Base-by-base conservation (phyloP, 2,329 filamentous ascomycete genomes). In the Aspergillus proliferans region DNA sequence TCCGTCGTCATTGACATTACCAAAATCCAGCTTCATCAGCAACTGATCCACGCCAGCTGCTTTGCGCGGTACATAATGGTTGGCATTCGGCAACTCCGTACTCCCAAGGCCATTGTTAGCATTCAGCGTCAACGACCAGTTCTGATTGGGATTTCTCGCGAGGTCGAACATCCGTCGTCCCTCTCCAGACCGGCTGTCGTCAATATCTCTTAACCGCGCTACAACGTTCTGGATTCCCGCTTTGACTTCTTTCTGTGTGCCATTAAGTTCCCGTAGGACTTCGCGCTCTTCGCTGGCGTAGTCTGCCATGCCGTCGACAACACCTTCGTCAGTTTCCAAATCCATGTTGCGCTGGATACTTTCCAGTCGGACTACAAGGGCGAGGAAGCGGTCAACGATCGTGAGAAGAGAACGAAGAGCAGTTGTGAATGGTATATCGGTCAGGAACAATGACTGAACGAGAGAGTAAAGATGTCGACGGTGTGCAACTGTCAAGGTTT, bases 21-120 rank as follows among this genome's bases (percentile, higher is more conserved):
- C 63, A 52, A 79, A 82, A 56, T 95, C 90, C 59, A 96, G 73
- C 74, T 95, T 95, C 88, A 95, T 95, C 64, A 96, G 69, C 63
- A 96, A 70, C 50, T 87, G 77, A 71, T 95, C 89, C 42, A 96
- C 82, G 1, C 89, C 87, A 0, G 88, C 88, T 3, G 88, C 81
- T 52, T 86, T 83, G 53, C 82, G 78, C 1, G 88, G 86, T 26
- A 84, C 76, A 65, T 88, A 95, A 53, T 69, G 62, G 33, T 52
- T 46, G 12, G 48, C 43, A 39, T 46, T 47, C 38, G 18, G 38
- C 19, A 19, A 21, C 10, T 40, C 38, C 3, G 19, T 40, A 6
- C 38, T 15, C 8, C 18, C 18, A 22, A 19, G 14, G 9, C 15
- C 38, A n/a, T 19, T 21, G 14, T 19, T 40, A 39, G 36, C 15